A percentile compares a stretch with the other conserved stretches of the same genome.
phyloP scores from a whole-genome alignment of 2,329 filamentous ascomycete genomes.

The Sporothrix dimorphospora region DNA sequence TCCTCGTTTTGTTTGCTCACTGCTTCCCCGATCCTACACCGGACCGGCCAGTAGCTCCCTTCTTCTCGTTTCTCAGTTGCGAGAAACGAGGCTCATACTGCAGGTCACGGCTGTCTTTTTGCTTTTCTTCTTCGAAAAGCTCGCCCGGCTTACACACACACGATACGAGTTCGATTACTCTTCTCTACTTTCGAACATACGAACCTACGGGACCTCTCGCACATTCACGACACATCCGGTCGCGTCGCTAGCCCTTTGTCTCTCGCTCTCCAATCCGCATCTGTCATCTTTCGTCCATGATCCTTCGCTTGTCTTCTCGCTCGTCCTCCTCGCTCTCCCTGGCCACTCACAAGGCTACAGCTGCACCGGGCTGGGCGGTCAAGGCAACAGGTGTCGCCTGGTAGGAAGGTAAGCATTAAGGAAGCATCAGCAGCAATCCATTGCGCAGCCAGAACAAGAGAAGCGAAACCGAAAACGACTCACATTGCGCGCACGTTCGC shows the following conservation, averaged over 20 bases:
- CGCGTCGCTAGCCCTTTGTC: neutral
- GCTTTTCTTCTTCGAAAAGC: neutral
- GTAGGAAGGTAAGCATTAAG: neutral
- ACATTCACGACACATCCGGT: neutral
- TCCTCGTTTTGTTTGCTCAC: conserved; percentile 18
- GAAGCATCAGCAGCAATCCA: neutral
- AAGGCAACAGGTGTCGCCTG: conserved; percentile 14
- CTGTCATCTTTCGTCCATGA: conserved; percentile 13
- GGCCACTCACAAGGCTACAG: conserved; percentile 4
- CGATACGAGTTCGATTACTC: conserved; percentile 13
- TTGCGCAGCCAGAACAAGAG: neutral
- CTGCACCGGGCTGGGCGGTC: conserved; percentile 22
- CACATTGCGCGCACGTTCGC: neutral
- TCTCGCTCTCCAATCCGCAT: neutral
- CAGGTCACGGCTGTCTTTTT: neutral
- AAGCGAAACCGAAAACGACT: neutral
- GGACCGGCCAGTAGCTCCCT: conserved; percentile 4
- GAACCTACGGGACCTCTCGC: neutral
- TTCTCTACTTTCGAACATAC: neutral
- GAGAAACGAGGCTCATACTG: conserved; percentile 6
- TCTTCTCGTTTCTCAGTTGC: neutral
- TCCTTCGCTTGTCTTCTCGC: neutral
- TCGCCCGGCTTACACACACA: neutral
- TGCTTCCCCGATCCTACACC: conserved; percentile 8
- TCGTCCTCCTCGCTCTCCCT: neutral